These are phyloP conservation scores for Claviceps sp. DNA, from an alignment of 2,329 filamentous ascomycete genomes.

Conservation along the genomic window DNA sequence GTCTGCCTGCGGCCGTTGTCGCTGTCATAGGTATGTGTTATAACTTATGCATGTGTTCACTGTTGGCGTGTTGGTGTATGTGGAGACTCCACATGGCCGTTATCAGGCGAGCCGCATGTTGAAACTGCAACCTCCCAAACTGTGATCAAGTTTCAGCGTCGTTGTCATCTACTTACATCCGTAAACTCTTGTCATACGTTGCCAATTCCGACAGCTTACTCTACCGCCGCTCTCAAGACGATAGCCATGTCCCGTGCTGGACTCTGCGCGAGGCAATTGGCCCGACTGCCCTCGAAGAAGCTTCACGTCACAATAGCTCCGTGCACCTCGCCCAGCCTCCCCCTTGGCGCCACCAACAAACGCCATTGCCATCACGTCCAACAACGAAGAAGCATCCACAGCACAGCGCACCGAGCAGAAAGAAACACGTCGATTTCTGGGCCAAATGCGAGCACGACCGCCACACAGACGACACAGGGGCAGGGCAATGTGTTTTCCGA, in stretches of 20 bases:
- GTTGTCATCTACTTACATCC: neutral
- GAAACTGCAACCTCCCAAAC: no score
- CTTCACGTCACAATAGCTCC: neutral
- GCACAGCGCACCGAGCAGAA: neutral
- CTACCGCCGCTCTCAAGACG: neutral
- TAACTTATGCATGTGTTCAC: no score
- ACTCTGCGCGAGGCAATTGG: neutral
- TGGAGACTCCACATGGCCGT: no score
- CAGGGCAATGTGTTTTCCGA: conserved; percentile 15
- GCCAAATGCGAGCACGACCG: neutral
- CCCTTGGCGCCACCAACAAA: neutral
- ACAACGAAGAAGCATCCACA: conserved; percentile 1
- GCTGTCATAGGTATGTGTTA: no score
- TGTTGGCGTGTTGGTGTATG: no score
- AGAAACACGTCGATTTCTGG: neutral
- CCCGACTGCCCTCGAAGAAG: neutral
- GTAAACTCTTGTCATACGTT: neutral
- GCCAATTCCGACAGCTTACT: neutral
- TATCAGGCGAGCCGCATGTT: no score
- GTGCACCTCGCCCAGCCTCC: neutral
- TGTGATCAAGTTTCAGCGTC: no score
- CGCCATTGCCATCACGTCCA: neutral
- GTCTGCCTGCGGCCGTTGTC: neutral
- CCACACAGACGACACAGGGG: conserved; percentile 6
- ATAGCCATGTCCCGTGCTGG: conserved; percentile 2